A percentile compares a stretch with the other conserved stretches of the same genome.
phyloP scores from a whole-genome alignment of 2,329 filamentous ascomycete genomes.

The Talaromyces sp. region DNA sequence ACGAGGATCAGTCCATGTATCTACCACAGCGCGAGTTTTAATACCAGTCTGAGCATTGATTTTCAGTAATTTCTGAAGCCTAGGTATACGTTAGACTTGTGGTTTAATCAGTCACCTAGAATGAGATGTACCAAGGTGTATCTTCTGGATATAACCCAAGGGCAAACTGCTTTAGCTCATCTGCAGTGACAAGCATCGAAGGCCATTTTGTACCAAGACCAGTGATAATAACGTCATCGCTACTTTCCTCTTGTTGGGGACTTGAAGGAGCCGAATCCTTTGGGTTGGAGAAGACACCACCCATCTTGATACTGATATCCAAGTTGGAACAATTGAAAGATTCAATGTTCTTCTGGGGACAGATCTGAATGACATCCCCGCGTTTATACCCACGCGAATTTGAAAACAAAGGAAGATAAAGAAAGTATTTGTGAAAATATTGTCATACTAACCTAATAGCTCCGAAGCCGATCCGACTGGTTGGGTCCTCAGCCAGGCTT shows the following conservation, averaged over 20 bases:
- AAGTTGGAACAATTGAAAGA: too few species aligned
- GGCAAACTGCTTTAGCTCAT: neutral
- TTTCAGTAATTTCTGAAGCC: neutral
- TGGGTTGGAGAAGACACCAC: neutral
- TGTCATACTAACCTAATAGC: too few species aligned
- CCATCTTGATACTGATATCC: neutral
- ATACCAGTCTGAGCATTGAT: neutral
- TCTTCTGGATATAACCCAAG: neutral
- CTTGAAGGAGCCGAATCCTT: neutral
- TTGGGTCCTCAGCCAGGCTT: too few species aligned
- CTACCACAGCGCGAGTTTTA: neutral
- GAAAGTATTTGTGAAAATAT: too few species aligned
- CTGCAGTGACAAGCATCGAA: neutral
- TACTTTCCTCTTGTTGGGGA: neutral
- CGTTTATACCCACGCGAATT: too few species aligned
- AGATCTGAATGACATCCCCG: too few species aligned
- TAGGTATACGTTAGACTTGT: neutral
- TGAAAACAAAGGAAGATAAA: too few species aligned
- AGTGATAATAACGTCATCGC: neutral
- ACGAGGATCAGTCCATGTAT: neutral
- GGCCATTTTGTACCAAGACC: constrained; percentile 2
- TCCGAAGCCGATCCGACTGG: too few species aligned
- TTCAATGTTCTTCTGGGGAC: too few species aligned
- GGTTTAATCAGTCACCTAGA: neutral
- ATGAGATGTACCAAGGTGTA: neutral